A percentile compares a stretch with the other conserved stretches of the same genome.
phyloP scores from a whole-genome alignment of 345 rosid genomes.

The Brassica nigra region DNA sequence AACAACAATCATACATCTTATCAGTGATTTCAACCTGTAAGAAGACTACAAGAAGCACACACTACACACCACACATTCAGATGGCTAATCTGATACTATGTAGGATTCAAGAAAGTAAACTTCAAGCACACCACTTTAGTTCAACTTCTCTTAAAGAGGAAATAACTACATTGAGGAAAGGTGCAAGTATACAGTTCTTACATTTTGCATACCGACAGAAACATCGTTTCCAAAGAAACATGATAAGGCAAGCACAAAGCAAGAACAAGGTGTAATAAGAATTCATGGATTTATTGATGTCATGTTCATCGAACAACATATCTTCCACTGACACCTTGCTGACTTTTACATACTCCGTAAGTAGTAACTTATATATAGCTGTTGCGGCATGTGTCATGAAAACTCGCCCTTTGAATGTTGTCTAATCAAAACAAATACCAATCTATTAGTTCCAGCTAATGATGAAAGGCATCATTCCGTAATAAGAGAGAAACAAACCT shows the following conservation, averaged over 20 bases:
- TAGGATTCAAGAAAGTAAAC: neutral
- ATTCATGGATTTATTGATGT: conserved; percentile 84
- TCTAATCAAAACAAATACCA: conserved; percentile 45
- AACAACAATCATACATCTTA: neutral
- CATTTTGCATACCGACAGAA: neutral
- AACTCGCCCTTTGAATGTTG: conserved; percentile 86
- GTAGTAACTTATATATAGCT: conserved; percentile 81
- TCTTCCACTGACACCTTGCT: conserved; percentile 98
- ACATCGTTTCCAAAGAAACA: neutral
- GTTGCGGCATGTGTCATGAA: conserved; percentile 99
- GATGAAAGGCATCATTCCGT: neutral
- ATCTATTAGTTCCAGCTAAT: conserved; percentile 2
- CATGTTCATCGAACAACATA: conserved; percentile 93
- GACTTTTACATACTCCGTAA: conserved; percentile 94
- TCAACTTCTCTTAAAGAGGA: neutral
- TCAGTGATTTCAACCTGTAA: neutral
- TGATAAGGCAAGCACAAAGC: neutral
- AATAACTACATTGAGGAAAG: neutral
- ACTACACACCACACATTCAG: neutral
- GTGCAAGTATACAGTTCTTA: neutral
- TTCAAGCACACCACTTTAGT: neutral
- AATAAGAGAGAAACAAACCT: conserved; percentile 51
- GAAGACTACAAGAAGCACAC: neutral
- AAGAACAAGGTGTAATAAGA: conserved; percentile 23
- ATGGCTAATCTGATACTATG: neutral